phyloP scores from a whole-genome alignment of 2,329 filamentous ascomycete species.

The Colletotrichum liriopes region DNA sequence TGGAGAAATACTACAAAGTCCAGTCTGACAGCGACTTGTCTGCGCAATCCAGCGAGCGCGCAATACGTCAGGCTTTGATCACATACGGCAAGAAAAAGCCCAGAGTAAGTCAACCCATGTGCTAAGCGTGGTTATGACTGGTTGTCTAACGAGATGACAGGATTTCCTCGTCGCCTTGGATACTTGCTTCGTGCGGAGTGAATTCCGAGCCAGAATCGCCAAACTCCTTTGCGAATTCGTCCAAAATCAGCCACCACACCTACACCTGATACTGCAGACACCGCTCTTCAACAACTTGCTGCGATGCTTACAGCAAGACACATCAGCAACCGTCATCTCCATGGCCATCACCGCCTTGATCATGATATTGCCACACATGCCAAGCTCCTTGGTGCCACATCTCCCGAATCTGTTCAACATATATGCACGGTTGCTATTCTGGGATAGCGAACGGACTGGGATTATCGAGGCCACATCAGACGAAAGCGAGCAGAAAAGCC shows the following conservation, averaged over 20 bases:
- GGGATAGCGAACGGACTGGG: slow-evolving; percentile 72
- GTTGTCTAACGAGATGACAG: slow-evolving; percentile 54
- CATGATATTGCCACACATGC: slow-evolving; percentile 88
- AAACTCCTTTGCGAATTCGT: slow-evolving; percentile 81
- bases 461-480: slow-evolving; percentile 57
- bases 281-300: slow-evolving; percentile 80
- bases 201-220: slow-evolving; percentile 75
- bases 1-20: slow-evolving; percentile 58
- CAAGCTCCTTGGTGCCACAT: slow-evolving; percentile 77
- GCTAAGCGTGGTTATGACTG: slow-evolving; percentile 14
- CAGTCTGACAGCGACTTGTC: slow-evolving; percentile 53
- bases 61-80: slow-evolving; percentile 67
- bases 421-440: slow-evolving; percentile 85
- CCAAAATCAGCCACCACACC: slow-evolving; percentile 82
- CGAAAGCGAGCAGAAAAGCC: slow-evolving; percentile 54
- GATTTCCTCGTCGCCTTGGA: slow-evolving; percentile 78
- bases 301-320: slow-evolving; percentile 82
- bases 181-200: slow-evolving; percentile 74
- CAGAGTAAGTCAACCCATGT: slow-evolving; percentile 54
- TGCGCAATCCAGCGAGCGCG: slow-evolving; percentile 64
- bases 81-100: slow-evolving; percentile 79
- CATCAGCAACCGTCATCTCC: slow-evolving; percentile 83
- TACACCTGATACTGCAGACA: slow-evolving; percentile 81
- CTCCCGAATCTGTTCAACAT: slow-evolving; percentile 85
- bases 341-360: slow-evolving; percentile 81